A percentile compares a stretch with the other conserved stretches of the same genome.
Conservation (phyloP, 352 stramenopile genomes). For the Phytophthora tentaculata region DNA sequence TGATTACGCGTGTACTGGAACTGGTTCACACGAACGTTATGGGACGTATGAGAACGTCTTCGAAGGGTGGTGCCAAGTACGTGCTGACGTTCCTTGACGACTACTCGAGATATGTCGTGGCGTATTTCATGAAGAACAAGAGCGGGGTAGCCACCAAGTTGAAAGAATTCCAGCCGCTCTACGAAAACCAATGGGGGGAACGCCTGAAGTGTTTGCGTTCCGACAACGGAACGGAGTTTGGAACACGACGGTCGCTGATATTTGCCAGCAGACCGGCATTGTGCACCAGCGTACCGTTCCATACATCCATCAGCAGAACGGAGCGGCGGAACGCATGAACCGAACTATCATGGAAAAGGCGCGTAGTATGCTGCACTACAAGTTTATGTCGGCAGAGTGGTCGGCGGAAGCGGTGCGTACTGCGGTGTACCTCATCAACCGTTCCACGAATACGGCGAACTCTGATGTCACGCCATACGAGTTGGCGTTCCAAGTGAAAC, state of each 20-base stretch:
- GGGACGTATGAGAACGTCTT: background rate
- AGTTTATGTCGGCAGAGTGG: background rate
- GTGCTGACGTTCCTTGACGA: background rate
- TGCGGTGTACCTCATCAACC: background rate
- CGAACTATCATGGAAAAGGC: background rate
- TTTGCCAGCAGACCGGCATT: background rate
- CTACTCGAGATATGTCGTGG: background rate
- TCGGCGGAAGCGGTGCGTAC: background rate
- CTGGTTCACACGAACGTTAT: background rate
- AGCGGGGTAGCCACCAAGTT: background rate
- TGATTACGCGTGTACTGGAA: background rate
- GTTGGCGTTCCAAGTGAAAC: background rate
- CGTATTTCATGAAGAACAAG: constrained; percentile 1
- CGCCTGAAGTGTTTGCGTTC: background rate
- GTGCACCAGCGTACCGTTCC: background rate
- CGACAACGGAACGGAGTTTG: background rate
- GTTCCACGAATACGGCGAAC: background rate
- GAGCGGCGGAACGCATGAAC: background rate
- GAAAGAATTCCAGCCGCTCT: background rate
- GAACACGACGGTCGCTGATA: background rate
- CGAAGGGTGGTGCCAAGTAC: background rate
- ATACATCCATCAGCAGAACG: background rate
- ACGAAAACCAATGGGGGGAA: background rate
- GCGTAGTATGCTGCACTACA: background rate
- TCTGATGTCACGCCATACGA: background rate